Evolutionary conservation across 2,329 filamentous ascomycete genomes (phyloP), one percentile per base, ranked within the genome.

Genomic region (Huntiella moniliformis): DNA sequence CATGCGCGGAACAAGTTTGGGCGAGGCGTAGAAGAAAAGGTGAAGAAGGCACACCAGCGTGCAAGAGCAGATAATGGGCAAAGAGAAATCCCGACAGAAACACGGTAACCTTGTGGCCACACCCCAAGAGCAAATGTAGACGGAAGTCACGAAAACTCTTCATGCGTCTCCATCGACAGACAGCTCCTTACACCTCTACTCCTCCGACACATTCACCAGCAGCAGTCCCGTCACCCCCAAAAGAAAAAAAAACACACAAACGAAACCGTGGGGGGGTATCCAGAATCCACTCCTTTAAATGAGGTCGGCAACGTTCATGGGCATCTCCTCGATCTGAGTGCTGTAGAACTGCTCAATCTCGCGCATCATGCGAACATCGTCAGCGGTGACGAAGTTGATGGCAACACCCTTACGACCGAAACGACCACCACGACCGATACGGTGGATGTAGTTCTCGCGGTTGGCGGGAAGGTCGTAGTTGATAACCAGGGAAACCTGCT

Each of bases 291-390:
- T 42, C 31, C 34, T 36, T 76, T 79, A 81, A 65, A 82, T 82
- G 56, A 82, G 75, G 58, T 82, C 77, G 56, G 77, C 77, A 57
- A 82, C 77, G 67, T 82, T 82, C 91, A 98, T 96, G 61, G 91
- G 91, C 91, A 98, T 98, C 77, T 98, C 91, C 71, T 98, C 91
- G 57, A 98, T 96, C 73, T 98, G 91, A 66, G 91, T 98, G 77
- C 85, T 94, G 81, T 98, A 98, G 77, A 96, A 98, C 72, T 95
- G 85, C 68, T 98, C 91, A 58, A 98, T 98, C 69, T 98, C 91
- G 65, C 91, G 79, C 84, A 98, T 92, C 84, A 98, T 96, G 67
- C 88, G 86, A 60, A 98, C 91, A 68, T 98, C 91, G 56, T 98
- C 91, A 59, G 86, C 85, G 52, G 88, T 96, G 65, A 98, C 91